Base-by-base conservation (phyloP, 2,329 filamentous ascomycete species). In the Pestalotiopsis sp. region DNA sequence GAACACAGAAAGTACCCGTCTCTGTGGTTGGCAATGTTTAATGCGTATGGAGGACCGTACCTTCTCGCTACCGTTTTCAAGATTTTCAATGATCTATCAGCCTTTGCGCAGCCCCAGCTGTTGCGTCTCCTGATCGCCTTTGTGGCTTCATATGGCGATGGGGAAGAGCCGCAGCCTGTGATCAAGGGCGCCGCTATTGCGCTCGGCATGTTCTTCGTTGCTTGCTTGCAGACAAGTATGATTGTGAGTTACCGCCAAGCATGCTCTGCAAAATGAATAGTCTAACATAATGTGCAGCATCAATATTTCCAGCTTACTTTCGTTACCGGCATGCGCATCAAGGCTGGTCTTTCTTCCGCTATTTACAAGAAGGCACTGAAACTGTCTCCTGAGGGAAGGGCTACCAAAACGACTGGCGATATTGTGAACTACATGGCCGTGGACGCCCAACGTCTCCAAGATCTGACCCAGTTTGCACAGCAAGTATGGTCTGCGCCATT, bases 391-490 rank as follows among this genome's bases (percentile, higher is more conserved):
- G 96, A 99, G 81, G 96, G 96, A 9, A 90, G 95, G 67, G 88
- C 94, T 2, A 83, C 90, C 59, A 98, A 98, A 82, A 93, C 94
- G 0, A 99, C 96, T 0, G 96, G 96, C 68, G 97, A 99, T 76
- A 98, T 99, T 76, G 96, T 99, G 79, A 99, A 99, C 78, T 96
- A 97, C 82, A 99, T 99, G 95, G 96, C 97, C 61, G 95, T 99
- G 11, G 96, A 99, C 78, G 95, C 95, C 14, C 96, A 99, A 81
- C 92, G 97, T 72, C 87, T 99, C 20, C 93, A 98, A 76, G 96
- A 99, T 81, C 84, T 99, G 68, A 94, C 95, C 2, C 97, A 99
- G 77, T 99, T 96, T 78, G 94, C 94, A 20, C 95, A 97, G 78
- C 95, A 98, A 79, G 84, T 97, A 12, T 98, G 96, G 94, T 98